Percentiles rank a stretch among this genome's conserved stretches.
phyloP scores from a whole-genome alignment of 768 basidiomycete species.

The Leucocoprinus birnbaumii region DNA sequence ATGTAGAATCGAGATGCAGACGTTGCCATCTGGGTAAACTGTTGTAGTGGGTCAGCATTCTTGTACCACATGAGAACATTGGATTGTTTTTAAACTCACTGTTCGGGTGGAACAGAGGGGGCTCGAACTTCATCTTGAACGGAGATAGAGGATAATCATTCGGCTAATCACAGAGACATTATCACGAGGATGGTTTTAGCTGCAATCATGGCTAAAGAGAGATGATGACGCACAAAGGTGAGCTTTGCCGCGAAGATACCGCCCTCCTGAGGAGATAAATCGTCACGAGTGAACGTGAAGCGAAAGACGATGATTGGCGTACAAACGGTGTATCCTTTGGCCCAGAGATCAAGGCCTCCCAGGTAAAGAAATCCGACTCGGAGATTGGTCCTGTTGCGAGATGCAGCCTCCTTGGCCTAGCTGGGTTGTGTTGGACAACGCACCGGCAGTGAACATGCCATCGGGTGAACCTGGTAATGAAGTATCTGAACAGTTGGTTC shows the following conservation, averaged over 20 bases:
- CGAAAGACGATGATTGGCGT: constrained; percentile 24
- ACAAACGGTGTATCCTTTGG: constrained; percentile 96
- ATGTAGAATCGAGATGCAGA: constrained; percentile 98
- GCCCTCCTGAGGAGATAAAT: constrained; percentile 64
- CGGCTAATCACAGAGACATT: constrained; percentile 46
- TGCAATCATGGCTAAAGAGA: not conserved
- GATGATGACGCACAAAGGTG: constrained; percentile 72
- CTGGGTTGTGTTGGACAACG: constrained; percentile 12
- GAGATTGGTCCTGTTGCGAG: constrained; percentile 69
- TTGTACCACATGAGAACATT: not conserved
- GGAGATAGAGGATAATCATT: constrained; percentile 95
- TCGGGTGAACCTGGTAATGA: constrained; percentile 72
- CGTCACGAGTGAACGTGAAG: not conserved
- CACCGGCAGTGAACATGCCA: constrained; percentile 94
- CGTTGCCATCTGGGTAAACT: constrained; percentile 96
- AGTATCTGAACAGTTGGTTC: not conserved
- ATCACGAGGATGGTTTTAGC: constrained; percentile 4
- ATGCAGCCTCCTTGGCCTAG: constrained; percentile 6
- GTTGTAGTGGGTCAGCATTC: constrained; percentile 6
- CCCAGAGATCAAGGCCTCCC: constrained; percentile 93
- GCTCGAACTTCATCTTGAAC: constrained; percentile 99
- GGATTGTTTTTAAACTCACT: constrained; percentile 48
- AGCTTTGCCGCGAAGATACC: constrained; percentile 92
- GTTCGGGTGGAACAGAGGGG: constrained; percentile 96
- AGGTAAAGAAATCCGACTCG: constrained; percentile 92